Evolutionary conservation across 345 rosid genomes (phyloP).

Genomic region (Dimocarpus longan): DNA sequence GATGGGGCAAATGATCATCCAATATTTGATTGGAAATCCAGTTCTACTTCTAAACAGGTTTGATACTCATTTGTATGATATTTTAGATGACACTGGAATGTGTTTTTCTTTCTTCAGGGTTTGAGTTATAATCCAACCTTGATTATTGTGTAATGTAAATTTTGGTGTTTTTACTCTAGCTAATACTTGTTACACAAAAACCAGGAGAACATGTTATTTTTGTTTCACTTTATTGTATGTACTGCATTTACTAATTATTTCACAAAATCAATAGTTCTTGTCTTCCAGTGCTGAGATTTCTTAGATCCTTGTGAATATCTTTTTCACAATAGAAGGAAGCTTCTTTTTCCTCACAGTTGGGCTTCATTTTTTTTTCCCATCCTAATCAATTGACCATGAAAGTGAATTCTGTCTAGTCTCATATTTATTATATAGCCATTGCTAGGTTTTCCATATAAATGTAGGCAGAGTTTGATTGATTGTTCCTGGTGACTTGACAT

Average conservation of each 20-base stretch:
- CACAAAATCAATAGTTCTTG: constrained; percentile 5
- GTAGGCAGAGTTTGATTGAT: constrained; percentile 3
- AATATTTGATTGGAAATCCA: constrained; percentile 77
- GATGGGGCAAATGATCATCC: constrained; percentile 67
- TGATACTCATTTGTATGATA: constrained; percentile 13
- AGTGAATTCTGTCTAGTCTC: constrained; percentile 6
- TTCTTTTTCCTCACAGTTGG: background rate
- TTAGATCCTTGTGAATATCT: background rate
- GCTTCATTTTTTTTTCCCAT: background rate
- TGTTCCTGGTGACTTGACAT: background rate
- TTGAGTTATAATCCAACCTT: background rate
- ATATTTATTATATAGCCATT: background rate
- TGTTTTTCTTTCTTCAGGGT: background rate
- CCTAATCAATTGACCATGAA: background rate
- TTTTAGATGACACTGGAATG: constrained; percentile 4
- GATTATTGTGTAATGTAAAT: background rate
- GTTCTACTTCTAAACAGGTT: constrained; percentile 78
- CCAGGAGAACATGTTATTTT: background rate
- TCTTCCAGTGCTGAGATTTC: background rate
- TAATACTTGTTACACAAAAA: background rate
- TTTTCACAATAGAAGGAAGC: constrained; percentile 3
- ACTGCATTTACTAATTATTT: background rate
- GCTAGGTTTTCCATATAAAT: background rate
- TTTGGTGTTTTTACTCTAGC: background rate
- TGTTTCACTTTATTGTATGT: background rate